Percentiles rank a stretch among this genome's conserved stretches.
Evolutionary conservation across 345 rosid genomes (phyloP).

Genomic region (Eutrema heterophyllum): DNA sequence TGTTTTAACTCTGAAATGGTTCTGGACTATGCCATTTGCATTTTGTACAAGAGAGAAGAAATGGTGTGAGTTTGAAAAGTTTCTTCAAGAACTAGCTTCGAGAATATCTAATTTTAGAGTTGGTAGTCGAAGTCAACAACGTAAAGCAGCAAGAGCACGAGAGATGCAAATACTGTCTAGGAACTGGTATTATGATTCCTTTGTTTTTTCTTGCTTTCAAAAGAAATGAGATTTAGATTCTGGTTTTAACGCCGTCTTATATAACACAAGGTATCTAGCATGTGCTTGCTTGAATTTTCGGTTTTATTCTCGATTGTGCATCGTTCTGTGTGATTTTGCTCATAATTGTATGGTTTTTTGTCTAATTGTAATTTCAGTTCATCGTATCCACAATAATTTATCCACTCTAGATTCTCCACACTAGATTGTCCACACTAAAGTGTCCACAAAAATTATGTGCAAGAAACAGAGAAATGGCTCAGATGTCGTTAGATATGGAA

Average conservation of each 20-base stretch:
- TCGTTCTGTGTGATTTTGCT: background rate
- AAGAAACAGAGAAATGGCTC: too few species aligned
- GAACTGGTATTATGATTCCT: conserved; percentile 57
- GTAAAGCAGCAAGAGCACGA: conserved; percentile 91
- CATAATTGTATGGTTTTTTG: background rate
- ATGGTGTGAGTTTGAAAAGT: conserved; percentile 91
- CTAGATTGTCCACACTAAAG: too few species aligned
- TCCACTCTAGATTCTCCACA: too few species aligned
- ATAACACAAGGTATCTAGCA: conserved; percentile 79
- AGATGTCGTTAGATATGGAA: too few species aligned
- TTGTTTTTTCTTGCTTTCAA: background rate
- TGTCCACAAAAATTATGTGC: too few species aligned
- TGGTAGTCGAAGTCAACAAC: conserved; percentile 96
- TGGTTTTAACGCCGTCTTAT: background rate
- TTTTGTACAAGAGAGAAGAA: conserved; percentile 94
- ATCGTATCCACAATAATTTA: too few species aligned
- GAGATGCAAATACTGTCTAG: conserved; percentile 98
- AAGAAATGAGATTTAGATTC: background rate
- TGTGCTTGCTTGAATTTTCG: conserved; percentile 56
- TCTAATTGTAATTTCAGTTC: too few species aligned
- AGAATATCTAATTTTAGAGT: too few species aligned
- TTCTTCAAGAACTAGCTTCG: conserved; percentile 54
- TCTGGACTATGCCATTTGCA: conserved; percentile 95
- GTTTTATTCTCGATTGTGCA: background rate
- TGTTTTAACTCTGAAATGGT: background rate